A percentile compares a stretch with the other conserved stretches of the same genome.
phyloP scores from a whole-genome alignment of 2,329 filamentous ascomycete species.

The Cladosporium sp. region DNA sequence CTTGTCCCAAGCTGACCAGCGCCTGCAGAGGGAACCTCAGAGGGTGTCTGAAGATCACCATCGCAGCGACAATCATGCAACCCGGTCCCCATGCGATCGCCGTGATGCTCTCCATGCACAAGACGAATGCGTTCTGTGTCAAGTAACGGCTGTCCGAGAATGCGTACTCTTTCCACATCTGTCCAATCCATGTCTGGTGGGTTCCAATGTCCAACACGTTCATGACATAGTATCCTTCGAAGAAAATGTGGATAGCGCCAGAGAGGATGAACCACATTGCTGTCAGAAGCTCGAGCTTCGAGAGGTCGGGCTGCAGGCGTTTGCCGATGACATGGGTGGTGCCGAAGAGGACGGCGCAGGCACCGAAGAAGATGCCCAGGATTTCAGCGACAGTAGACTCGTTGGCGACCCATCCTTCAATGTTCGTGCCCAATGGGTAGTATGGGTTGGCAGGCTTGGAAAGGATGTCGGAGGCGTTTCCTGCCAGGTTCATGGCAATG shows the following conservation, averaged over 20 bases:
- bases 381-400: constrained; percentile 57
- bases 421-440: constrained; percentile 61
- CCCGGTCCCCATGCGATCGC: constrained; percentile 65
- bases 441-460: constrained; percentile 52
- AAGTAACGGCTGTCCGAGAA: constrained; percentile 84
- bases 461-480: constrained; percentile 1
- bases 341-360: constrained; percentile 55
- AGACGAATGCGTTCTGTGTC: constrained; percentile 73
- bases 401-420: constrained; percentile 65
- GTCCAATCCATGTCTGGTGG: constrained; percentile 69
- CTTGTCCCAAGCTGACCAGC: constrained; percentile 59
- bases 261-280: constrained; percentile 74
- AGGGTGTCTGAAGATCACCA: constrained; percentile 52
- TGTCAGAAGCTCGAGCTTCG: constrained; percentile 52
- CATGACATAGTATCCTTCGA: constrained; percentile 78
- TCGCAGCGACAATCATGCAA: constrained; percentile 53
- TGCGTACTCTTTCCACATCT: constrained; percentile 91
- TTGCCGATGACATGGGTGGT: constrained; percentile 53
- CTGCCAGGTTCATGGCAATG: constrained; percentile 1
- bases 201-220: constrained; percentile 63
- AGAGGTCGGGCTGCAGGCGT: constrained; percentile 50
- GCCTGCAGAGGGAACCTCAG: constrained; percentile 57
- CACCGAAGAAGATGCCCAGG: constrained; percentile 55
- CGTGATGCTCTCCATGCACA: constrained; percentile 84
- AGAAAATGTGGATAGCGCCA: constrained; percentile 70